Evolutionary conservation across 2,329 filamentous ascomycete species (phyloP), one percentile per base, ranked within the genome.

Genomic region (Podosphaera leucotricha): DNA sequence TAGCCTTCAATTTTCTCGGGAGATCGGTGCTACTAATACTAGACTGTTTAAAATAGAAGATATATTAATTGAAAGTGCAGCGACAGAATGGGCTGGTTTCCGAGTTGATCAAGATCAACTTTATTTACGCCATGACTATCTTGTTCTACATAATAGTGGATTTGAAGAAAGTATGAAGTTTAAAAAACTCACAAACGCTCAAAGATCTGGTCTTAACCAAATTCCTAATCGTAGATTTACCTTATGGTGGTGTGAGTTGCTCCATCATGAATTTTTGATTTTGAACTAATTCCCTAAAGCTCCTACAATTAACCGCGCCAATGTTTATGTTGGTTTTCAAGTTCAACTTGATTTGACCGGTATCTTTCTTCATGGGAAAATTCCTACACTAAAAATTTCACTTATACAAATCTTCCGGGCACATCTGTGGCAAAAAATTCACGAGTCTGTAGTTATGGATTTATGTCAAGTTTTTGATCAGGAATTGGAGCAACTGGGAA

Each of bases 351-450:
- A 98, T 70, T 65, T 98, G 46, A 98, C 92, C 1, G 90, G 90
- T 59, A 98, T 98, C 48, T 98, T 98, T 75, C 70, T 98, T 58
- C 92, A 98, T 66, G 90, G 90, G 55, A 98, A 98, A 64, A 98
- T 98, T 46, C 92, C 90, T 0, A 98, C 90, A 0, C 64, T 98
- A 38, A 98, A 98, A 65, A 98, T 98, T 49, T 94, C 86, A 0
- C 67, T 98, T 44, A 98, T 98, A 48, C 90, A 98, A 59, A 98
- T 98, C 54, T 98, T 98, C 81, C 79, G 90, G 59, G 90, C 92
- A 43, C 90, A 98, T 73, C 77, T 98, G 67, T 98, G 90, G 90
- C 90, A 98, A 61, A 98, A 98, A 69, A 95, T 98, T 40, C 92
- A 98, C 62, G 90, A 98, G 62, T 92, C 82, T 0, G 86, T 95